Evolutionary conservation across 768 basidiomycete genomes (phyloP), one percentile per base, ranked within the genome.

Genomic region (Phylloporus sp.): DNA sequence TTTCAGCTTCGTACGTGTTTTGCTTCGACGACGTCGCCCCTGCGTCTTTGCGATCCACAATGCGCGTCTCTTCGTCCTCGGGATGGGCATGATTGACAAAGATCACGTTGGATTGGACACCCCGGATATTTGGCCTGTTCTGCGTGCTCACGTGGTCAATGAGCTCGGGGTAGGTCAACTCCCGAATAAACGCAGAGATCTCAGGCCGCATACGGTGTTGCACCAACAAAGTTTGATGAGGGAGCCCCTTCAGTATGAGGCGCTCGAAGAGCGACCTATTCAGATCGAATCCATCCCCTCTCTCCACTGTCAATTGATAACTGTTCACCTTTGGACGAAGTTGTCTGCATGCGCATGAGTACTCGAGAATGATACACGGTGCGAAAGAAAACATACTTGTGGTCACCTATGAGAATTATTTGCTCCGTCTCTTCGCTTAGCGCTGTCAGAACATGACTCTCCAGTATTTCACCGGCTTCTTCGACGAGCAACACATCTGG

Each of bases 151-250:
- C 54, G 1, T 79, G 80, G 55, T 87, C 84, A 1, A 67, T 43
- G n/a, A 87, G 77, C 24, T 83, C 80, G 0, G 81, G 82, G 52
- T 87, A 86, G 0, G 84, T 86, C 17, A 87, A 69, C 13, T 69
- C 53, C 11, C 84, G 75, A 32, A 87, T 71, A 23, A 85, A 70
- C 0, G 71, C 58, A 9, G 85, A 82, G n/a, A 86, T 86, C 55
- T 86, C 84, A 0, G 84, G 85, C 3, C 84, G 69, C 84, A 86
- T 86, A 6, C 84, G 78, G 54, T 87, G 84, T 48, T 87, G 84
- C 31, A 72, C 59, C 1, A 58, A 53, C 14, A 87, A 70, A 0
- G 74, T 79, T 46, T 66, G 56, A 55, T 86, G 85, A 3, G 84
- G 84, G 52, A 79, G 86, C 0, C 72, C 76, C 50, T 75, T 73